phyloP scores from a whole-genome alignment of 1,139 yeast species.

The Maudiozyma humilis region DNA sequence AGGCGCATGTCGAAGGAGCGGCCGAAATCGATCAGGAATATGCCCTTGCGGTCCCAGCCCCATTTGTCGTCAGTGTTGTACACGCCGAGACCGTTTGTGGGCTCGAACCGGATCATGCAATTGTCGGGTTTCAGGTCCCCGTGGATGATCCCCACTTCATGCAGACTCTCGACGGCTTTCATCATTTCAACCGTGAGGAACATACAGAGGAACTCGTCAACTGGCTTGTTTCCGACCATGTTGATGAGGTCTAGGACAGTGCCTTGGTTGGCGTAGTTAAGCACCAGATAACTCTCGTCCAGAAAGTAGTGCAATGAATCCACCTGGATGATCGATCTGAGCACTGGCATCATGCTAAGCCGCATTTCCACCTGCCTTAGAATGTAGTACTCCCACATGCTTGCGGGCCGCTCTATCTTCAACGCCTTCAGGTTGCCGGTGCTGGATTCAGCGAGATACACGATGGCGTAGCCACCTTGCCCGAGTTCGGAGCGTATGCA shows the following conservation, averaged over 20 bases:
- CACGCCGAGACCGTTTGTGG: constrained; percentile 19
- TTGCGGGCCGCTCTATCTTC: constrained; percentile 64
- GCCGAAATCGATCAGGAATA: constrained; percentile 75
- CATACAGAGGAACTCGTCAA: constrained; percentile 58
- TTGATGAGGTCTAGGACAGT: constrained; percentile 70
- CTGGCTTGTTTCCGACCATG: constrained; percentile 27
- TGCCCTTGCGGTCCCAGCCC: constrained; percentile 50
- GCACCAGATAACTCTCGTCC: constrained; percentile 68
- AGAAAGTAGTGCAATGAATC: constrained; percentile 48
- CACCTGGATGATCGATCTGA: constrained; percentile 43
- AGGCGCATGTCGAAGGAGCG: constrained; percentile 65
- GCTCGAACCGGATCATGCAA: constrained; percentile 63
- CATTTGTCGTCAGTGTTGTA: constrained; percentile 34
- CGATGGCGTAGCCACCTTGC: constrained; percentile 73
- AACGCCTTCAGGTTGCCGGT: constrained; percentile 55
- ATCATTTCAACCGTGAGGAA: constrained; percentile 59
- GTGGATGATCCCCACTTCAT: constrained; percentile 60
- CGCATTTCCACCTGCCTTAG: constrained; percentile 45
- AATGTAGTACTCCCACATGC: constrained; percentile 78
- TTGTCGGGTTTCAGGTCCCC: constrained; percentile 85
- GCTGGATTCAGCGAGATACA: constrained; percentile 63
- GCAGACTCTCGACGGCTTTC: constrained; percentile 54
- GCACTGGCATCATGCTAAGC: constrained; percentile 24
- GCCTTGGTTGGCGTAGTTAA: constrained; percentile 68
- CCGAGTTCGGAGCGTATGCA: constrained; percentile 61